phyloP scores from a whole-genome alignment of 1,139 yeast genomes.

The Saccharomyces hybrid region DNA sequence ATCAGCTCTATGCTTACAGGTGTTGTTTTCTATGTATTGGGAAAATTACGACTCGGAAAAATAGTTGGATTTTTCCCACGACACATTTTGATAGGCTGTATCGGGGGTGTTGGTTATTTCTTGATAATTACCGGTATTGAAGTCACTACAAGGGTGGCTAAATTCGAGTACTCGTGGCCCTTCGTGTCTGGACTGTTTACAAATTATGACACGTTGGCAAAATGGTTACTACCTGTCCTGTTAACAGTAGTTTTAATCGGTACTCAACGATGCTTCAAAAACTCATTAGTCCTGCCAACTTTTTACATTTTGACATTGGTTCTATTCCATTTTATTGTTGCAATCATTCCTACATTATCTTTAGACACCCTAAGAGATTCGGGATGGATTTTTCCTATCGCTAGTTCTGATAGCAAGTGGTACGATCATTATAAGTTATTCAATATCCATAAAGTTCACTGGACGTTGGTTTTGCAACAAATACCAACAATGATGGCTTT shows the following conservation, averaged over 20 bases:
- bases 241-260: constrained; percentile 54
- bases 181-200: constrained; percentile 47
- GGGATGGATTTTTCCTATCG: constrained; percentile 72
- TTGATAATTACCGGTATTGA: constrained; percentile 84
- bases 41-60: constrained; percentile 72
- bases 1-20: constrained; percentile 83
- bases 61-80: constrained; percentile 93
- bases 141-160: constrained; percentile 75
- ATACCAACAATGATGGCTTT: constrained; percentile 92
- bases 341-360: constrained; percentile 57
- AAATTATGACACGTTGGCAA: constrained; percentile 40
- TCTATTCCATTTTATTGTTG: constrained; percentile 60
- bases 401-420: constrained; percentile 74
- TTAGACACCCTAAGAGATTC: constrained; percentile 53
- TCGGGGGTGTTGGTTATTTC: constrained; percentile 97
- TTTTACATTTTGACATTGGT: constrained; percentile 68
- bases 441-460: constrained; percentile 61
- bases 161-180: constrained; percentile 53
- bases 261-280: constrained; percentile 58
- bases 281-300: constrained; percentile 73
- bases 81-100: constrained; percentile 92
- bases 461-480: constrained; percentile 61
- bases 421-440: constrained; percentile 72
- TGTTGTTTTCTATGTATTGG: constrained; percentile 63
- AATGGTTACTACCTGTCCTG: constrained; percentile 66